Evolutionary conservation across 352 stramenopile genomes (phyloP).

Genomic region (Pythium sukuiense): DNA sequence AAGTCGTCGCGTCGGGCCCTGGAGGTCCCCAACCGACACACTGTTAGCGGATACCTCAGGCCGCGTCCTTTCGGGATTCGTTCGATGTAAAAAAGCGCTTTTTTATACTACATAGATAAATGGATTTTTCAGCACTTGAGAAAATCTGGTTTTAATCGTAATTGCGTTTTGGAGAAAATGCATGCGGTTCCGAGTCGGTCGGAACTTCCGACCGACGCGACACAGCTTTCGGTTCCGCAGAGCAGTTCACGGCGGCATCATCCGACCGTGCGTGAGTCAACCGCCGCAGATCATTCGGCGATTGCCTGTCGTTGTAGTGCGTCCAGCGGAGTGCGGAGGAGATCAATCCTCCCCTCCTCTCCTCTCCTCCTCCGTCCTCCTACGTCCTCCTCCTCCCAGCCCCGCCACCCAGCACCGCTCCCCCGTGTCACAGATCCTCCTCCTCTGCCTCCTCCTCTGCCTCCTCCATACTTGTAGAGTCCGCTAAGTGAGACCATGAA

Average conservation of each 20-base stretch:
- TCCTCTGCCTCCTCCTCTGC: neutral
- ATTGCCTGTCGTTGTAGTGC: neutral
- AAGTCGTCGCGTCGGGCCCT: neutral
- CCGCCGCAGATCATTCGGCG: neutral
- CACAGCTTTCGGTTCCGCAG: neutral
- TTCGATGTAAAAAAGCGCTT: slow-evolving; percentile 7
- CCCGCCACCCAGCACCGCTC: neutral
- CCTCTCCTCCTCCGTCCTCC: slow-evolving; percentile 6
- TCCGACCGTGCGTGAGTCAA: neutral
- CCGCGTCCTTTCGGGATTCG: slow-evolving; percentile 23
- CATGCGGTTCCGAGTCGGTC: slow-evolving; percentile 4
- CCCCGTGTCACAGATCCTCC: neutral
- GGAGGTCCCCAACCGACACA: slow-evolving; percentile 1
- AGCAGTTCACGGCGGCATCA: slow-evolving; percentile 2
- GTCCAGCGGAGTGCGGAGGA: neutral
- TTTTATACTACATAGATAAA: neutral
- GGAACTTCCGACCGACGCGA: neutral
- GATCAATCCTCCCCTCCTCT: neutral
- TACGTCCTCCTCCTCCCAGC: neutral
- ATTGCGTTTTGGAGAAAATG: slow-evolving; percentile 1
- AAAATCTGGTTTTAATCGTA: neutral
- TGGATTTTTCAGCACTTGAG: neutral
- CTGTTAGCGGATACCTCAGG: neutral
- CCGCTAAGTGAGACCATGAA: slow-evolving; percentile 29
- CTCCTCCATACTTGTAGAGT: neutral